Evolutionary conservation across 495 filamentous ascomycete genomes (phyloP), one percentile per base, ranked within the genome.

Genomic region (Penicillium bovifimosum): DNA sequence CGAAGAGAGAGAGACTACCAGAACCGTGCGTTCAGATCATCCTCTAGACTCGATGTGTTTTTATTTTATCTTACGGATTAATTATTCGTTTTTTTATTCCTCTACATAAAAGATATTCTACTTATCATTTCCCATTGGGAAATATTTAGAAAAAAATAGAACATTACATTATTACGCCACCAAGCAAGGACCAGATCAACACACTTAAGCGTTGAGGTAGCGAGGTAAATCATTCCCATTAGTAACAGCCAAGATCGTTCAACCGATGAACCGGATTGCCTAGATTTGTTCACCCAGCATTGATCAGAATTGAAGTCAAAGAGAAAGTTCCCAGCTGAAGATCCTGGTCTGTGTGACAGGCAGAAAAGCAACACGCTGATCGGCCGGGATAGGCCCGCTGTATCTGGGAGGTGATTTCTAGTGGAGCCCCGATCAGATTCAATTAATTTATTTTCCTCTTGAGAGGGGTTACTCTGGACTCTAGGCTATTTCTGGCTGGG

Each of bases 271-370:
- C 6, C 6, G 29, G 29, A 41, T 41, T 41, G 20, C 18, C 39
- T 18, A 40, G 35, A 40, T 10, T 10, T 13, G 43, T 49, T 49
- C 28, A 24, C 47, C 35, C 27, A 35, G 26, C 56, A 59, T 52
- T 43, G 46, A 55, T 36, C 20, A 24, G 20, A 24, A 24, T 24
- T 24, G 20, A 41, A 27, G 6, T 11, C 31, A 40, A 51, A 53
- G 35, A 43, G 39, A 41, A 41, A 41, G 7, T 14, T 63, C 57
- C 53, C 34, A 60, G 50, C 56, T 63, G 47, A 58, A 54, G 51
- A 64, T 61, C 58, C 61, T 63, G 58, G 61, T 63, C 58, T 64
- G 61, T 64, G 61, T 64, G 61, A 64, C 61, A 14, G 47, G 27
- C 26, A 43, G 17, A 32, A 45, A 51, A 56, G 49, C 55, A 61